Conservation (phyloP, 2,329 filamentous ascomycete species). For the Knufia fluminis region DNA sequence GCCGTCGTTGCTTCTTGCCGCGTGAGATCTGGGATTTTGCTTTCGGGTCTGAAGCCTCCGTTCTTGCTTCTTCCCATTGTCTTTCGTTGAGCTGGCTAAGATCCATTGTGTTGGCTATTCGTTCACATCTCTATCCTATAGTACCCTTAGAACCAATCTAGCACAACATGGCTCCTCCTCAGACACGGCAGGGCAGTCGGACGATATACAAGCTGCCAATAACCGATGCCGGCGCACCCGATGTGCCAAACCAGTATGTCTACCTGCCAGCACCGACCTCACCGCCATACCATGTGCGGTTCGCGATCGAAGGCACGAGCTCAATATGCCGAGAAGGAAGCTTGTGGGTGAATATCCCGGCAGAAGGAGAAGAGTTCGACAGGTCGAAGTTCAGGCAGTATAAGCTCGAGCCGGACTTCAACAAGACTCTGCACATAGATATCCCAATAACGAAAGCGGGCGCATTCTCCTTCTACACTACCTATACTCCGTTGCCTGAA, state of each 20-base stretch:
- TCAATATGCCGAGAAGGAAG: constrained; percentile 92
- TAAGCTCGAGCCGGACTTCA: constrained; percentile 86
- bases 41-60: too few relatives aligned
- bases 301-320: constrained; percentile 33
- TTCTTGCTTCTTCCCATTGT: too few relatives aligned
- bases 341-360: constrained; percentile 92
- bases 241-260: constrained; percentile 81
- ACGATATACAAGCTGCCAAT: constrained; percentile 80
- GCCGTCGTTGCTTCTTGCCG: not conserved
- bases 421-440: constrained; percentile 80
- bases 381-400: constrained; percentile 68
- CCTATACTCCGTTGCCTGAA: constrained; percentile 76
- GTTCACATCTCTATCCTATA: not conserved
- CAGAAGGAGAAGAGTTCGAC: constrained; percentile 63
- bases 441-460: constrained; percentile 74
- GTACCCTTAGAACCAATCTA: not conserved
- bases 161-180: constrained; percentile 15
- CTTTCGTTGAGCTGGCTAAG: not conserved
- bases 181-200: constrained; percentile 19
- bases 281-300: constrained; percentile 49
- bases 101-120: not conserved
- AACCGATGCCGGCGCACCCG: constrained; percentile 85
- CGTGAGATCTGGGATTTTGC: not conserved
- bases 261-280: constrained; percentile 72
- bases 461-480: constrained; percentile 89